phyloP scores from a whole-genome alignment of 352 stramenopile species.

The Bremia lactucae region DNA sequence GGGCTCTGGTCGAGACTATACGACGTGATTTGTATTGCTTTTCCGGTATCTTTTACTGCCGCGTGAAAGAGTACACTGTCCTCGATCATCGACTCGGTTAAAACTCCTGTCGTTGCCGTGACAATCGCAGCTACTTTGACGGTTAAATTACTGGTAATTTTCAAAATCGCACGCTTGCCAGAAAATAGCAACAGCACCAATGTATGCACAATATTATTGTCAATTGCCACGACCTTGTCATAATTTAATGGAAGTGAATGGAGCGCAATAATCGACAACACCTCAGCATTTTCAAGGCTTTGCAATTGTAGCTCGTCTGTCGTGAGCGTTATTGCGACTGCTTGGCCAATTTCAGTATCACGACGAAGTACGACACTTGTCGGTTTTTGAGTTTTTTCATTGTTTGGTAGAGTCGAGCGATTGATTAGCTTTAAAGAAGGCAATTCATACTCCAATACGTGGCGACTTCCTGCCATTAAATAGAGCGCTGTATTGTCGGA shows the following conservation, averaged over 20 bases:
- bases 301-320: conserved; percentile 26
- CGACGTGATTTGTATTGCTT: conserved; percentile 29
- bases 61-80: conserved; percentile 50
- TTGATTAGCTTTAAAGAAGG: conserved; percentile 26
- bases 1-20: conserved; percentile 30
- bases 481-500: conserved; percentile 40
- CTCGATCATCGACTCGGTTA: conserved; percentile 49
- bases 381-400: conserved; percentile 20
- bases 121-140: conserved; percentile 34
- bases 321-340: conserved; percentile 22
- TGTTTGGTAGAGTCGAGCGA: conserved; percentile 21
- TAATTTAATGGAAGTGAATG: conserved; percentile 25
- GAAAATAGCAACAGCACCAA: conserved; percentile 42
- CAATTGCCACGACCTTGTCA: conserved; percentile 29
- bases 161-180: conserved; percentile 50
- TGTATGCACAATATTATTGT: conserved; percentile 28
- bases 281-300: conserved; percentile 24
- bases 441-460: conserved; percentile 36
- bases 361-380: conserved; percentile 26
- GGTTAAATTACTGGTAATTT: conserved; percentile 28
- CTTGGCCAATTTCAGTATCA: conserved; percentile 22
- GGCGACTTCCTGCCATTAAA: conserved; percentile 27
- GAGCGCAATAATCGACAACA: conserved; percentile 17
- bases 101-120: conserved; percentile 21
- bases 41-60: conserved; percentile 10